Base-by-base conservation (phyloP, 495 filamentous ascomycete genomes). In the Penicillium lagena region DNA sequence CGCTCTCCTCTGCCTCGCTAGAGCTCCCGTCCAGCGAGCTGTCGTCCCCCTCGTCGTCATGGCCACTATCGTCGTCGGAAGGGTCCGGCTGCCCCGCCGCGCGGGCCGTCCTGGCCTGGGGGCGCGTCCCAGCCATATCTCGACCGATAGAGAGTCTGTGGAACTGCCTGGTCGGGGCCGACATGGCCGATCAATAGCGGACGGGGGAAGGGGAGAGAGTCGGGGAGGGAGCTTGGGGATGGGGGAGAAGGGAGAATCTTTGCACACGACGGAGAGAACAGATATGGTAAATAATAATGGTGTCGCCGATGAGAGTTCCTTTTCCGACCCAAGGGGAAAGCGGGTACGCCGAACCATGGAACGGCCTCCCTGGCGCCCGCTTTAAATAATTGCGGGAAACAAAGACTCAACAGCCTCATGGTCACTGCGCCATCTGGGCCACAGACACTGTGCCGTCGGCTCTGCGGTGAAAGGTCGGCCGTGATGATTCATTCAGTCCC, bases 91-190 rank as follows among this genome's bases (percentile, higher is more conserved):
- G n/a, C 31, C 34, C 45, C 42, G 47, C 45, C 49, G 56, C 34
- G 48, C 42, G 59, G 41, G 50, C 38, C 40, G 45, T 27, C 41
- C 55, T 54, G 28, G 55, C 50, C 30, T 64, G 48, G 54, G 49
- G 45, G 36, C 55, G 55, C 28, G 46, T 46, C 29, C 51, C 55
- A 37, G 61, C 52, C 63, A 67, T 67, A 33, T 59, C 51, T 29
- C 49, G 49, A 50, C 55, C 53, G 45, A 73, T 64, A 35, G 63
- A 71, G 34, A 71, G 59, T 47, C 49, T 57, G 49, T 58, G 52
- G 30, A 73, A 65, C 49, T 71, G 68, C 43, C 56, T 62, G 12
- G 62, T 70, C 35, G 68, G 67, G 35, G 66, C 53, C 48, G 67
- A 62, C 70, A 70, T 73, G 40, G 17, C 44, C 28, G 38, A 43